Evolutionary conservation across 2,329 filamentous ascomycete species (phyloP), one percentile per base, ranked within the genome.

Genomic region (Sclerotinia minor): DNA sequence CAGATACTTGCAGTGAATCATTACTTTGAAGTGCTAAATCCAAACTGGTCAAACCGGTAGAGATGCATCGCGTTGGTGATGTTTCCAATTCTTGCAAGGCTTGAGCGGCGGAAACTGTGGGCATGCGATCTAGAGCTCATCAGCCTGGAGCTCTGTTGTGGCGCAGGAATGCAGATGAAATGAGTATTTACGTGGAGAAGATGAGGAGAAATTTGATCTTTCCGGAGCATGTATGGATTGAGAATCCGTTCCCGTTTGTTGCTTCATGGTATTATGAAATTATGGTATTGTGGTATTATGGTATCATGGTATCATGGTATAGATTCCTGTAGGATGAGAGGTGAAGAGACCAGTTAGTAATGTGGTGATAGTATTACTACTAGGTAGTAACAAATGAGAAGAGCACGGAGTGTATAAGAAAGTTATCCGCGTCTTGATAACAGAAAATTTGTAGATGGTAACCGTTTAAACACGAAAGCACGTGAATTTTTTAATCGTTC

Each of bases 81-180:
- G 81, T 79, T 59, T 84, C 81, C 55, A 91, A 79, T 32, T 86
- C 83, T 68, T 89, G 83, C 55, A 94, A 81, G 9, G 88, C 90
- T 75, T 92, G 85, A 1, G 90, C 90, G 41, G 91, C 92, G 24
- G 90, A 92, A 60, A 94, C 83, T 1, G 92, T 92, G 47, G 92
- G 89, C 65, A 94, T 81, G 64, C 91, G 87, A 80, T 94, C 90
- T 93, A 73, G 38, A 29, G 50, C 35, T 49, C 41, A 61, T 72
- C 50, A 72, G 69, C 13, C 15, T 38, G 29, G 29, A n/a, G 5
- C 45, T 26, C 49, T 57, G 26, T 8, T 35, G 24, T 29, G 26
- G 49, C 19, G 41, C 8, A 24, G 49, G 38, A 24, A 21, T 35
- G 24, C 26, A 19, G 58, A 49, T 32, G 38, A n/a, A 45, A 24